Conservation (phyloP, 805 yeast genomes). For the Monosporozyma servazzii region DNA sequence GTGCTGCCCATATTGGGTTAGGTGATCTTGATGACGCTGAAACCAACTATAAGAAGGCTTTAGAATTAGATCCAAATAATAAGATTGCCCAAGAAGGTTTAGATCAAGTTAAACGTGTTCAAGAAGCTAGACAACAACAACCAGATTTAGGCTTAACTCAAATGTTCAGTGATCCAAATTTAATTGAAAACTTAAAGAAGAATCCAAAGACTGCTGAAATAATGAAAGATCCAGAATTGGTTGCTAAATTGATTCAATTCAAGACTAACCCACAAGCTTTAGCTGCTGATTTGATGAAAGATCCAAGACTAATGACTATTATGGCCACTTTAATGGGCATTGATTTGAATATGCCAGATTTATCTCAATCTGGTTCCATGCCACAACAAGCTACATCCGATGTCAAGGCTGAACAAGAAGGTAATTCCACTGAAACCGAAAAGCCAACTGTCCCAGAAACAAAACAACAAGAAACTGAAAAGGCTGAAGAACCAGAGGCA, state of each 20-base stretch:
- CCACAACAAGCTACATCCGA: conserved; percentile 21
- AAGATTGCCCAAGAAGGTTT: conserved; percentile 83
- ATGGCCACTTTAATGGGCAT: conserved; percentile 82
- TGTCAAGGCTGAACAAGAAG: conserved; percentile 12
- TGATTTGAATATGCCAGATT: conserved; percentile 46
- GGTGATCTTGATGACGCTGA: conserved; percentile 72
- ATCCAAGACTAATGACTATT: conserved; percentile 81
- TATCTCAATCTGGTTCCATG: conserved; percentile 22
- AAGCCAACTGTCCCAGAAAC: conserved; percentile 18
- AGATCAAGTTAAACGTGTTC: conserved; percentile 55
- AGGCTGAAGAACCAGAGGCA: conserved; percentile 28
- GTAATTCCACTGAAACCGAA: conserved; percentile 18
- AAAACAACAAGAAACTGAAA: conserved; percentile 12
- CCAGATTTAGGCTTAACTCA: conserved; percentile 72
- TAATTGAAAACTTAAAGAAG: conserved; percentile 61
- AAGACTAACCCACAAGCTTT: conserved; percentile 65
- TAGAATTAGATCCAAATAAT: conserved; percentile 71
- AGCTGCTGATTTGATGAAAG: conserved; percentile 60
- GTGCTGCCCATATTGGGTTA: conserved; percentile 85
- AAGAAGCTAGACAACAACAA: conserved; percentile 38
- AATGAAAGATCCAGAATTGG: conserved; percentile 81
- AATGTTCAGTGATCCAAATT: conserved; percentile 71
- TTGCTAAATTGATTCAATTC: conserved; percentile 52
- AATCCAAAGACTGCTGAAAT: conserved; percentile 84
- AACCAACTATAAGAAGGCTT: conserved; percentile 61